Evolutionary conservation across 2,329 filamentous ascomycete species (phyloP).

Genomic region (Claviceps citrina): DNA sequence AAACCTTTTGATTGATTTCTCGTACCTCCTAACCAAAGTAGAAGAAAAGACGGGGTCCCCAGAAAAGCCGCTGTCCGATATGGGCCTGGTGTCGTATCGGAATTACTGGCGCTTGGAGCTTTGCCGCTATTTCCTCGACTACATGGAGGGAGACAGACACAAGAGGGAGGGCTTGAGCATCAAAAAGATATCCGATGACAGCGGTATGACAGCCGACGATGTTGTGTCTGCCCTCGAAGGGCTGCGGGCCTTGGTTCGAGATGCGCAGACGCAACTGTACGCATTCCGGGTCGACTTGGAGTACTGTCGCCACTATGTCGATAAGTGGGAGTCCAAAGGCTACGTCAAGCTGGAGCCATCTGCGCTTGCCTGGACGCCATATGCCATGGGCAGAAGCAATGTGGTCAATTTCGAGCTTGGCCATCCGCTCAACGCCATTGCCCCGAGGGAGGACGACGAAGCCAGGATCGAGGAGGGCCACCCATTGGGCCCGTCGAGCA

Average conservation of each 20-base stretch:
- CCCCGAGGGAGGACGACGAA: conserved; percentile 65
- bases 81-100: conserved; percentile 91
- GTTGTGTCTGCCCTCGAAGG: conserved; percentile 89
- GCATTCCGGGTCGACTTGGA: conserved; percentile 74
- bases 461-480: conserved; percentile 21
- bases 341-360: conserved; percentile 73
- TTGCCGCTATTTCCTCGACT: conserved; percentile 63
- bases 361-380: conserved; percentile 84
- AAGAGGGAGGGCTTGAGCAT: conserved; percentile 39
- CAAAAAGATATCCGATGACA: conserved; percentile 65
- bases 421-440: conserved; percentile 69
- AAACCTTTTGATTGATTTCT: conserved; percentile 94
- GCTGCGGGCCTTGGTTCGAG: conserved; percentile 72
- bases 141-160: conserved; percentile 15
- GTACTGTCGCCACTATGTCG: conserved; percentile 76
- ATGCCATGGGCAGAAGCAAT: conserved; percentile 82
- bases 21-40: conserved; percentile 83
- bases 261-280: conserved; percentile 77
- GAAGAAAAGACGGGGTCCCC: conserved; percentile 91
- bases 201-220: conserved; percentile 91
- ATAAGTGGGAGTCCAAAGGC: conserved; percentile 75
- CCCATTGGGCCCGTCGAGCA: not conserved
- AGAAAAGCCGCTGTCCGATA: conserved; percentile 93
- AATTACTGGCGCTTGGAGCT: conserved; percentile 92
- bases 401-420: conserved; percentile 71